phyloP scores from a whole-genome alignment of 768 basidiomycete genomes.

The Pleurotus tuber-regium region DNA sequence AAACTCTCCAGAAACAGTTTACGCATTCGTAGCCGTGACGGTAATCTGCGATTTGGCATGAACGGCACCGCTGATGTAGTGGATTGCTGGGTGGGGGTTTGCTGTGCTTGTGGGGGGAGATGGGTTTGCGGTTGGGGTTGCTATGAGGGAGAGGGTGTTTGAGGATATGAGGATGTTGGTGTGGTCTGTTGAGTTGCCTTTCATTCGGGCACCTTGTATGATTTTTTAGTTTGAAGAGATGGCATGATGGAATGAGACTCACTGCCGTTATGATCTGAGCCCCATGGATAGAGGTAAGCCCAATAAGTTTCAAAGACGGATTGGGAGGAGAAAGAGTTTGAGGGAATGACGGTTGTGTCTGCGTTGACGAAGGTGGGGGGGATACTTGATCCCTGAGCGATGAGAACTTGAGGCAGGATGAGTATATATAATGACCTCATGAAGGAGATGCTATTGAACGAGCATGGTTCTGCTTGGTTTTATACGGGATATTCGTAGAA shows the following conservation, averaged over 20 bases:
- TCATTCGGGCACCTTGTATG: conserved; percentile 38
- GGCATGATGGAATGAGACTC: conserved; percentile 11
- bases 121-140: conserved; percentile 37
- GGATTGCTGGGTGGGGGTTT: conserved; percentile 40
- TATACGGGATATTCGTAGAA: no score
- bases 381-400: conserved; percentile 11
- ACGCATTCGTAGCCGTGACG: conserved; percentile 32
- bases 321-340: conserved; percentile 36
- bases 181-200: conserved; percentile 38
- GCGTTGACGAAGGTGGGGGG: conserved; percentile 18
- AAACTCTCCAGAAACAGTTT: conserved; percentile 41
- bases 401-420: no score
- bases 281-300: conserved; percentile 46
- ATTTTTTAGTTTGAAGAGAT: neutral
- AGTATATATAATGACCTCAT: no score
- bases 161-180: conserved; percentile 35
- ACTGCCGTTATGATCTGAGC: conserved; percentile 46
- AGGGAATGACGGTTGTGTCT: conserved; percentile 37
- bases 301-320: conserved; percentile 37
- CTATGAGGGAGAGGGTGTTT: conserved; percentile 37
- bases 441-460: no score
- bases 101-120: conserved; percentile 37
- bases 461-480: no score
- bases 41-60: conserved; percentile 42
- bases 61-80: conserved; percentile 38